Evolutionary conservation across 2,329 filamentous ascomycete genomes (phyloP), one percentile per base, ranked within the genome.

Genomic region (Penicillium crustosum): DNA sequence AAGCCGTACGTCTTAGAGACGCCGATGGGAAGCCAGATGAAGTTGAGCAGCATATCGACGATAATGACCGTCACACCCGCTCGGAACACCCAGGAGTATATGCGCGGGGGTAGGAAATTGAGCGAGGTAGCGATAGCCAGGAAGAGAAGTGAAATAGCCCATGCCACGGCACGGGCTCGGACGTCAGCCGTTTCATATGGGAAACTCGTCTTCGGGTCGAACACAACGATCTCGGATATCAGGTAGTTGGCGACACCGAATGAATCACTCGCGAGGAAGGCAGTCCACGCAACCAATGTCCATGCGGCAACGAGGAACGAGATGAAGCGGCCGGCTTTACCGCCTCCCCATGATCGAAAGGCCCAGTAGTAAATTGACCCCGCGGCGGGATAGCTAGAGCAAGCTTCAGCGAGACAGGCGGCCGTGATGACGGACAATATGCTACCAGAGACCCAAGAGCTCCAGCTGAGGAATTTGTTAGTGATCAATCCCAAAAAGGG

Each of bases 231-330:
- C 61, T 79, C 66, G 6, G 66, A 70, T n/a, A 68, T 55, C 12
- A 70, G 53, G 29, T 66, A 70, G 38, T 70, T 70, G 36, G 67
- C 65, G 27, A 67, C 67, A 10, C 65, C 66, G 36, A 69, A 69
- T 10, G 61, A 67, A 36, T 70, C 65, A 50, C 61, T 63, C 5
- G 66, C 65, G 25, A 70, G 52, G 38, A 70, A 68, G 8, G 68
- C 77, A 1, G 81, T 83, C 82, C 82, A 84, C 0, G 82, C 82
- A 2, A 81, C 83, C 0, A 80, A 80, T 52, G 77, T 81, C 81
- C 82, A 84, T 77, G 81, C 83, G 0, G 82, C 82, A 8, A 83
- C 81, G 17, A 83, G 68, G 64, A 82, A 82, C 1, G 66, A 68
- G 49, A 68, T 29, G 66, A 83, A 77, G 3, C 64, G 62, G 9